Evolutionary conservation across 2,329 filamentous ascomycete species (phyloP), one percentile per base, ranked within the genome.

Genomic region (Tetracladium maxilliforme): DNA sequence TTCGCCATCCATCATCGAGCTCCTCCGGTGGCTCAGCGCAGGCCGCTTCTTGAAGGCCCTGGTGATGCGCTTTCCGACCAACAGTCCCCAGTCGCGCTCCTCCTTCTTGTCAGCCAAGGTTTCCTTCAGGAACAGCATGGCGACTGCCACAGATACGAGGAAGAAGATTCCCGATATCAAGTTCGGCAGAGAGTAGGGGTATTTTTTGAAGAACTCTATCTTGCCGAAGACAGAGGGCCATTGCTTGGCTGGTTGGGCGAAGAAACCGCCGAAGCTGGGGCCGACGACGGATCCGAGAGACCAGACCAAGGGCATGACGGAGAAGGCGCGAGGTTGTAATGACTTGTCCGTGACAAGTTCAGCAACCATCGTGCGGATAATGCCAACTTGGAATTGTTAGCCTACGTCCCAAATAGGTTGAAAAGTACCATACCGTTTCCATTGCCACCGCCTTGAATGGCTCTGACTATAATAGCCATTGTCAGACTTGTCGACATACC

Each of bases 221-320:
- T 64, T 49, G 6, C 73, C 73, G 40, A 92, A 92, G 4, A 83
- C 29, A 3, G 51, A 50, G 0, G 84, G 83, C 41, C 78, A 73
- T 30, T 84, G 74, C 30, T 75, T 63, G 2, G 75, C 71, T 0
- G 87, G 87, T 30, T 82, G 75, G 7, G 84, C 82, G 31, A 95
- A 70, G 32, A 83, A 74, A 5, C 87, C 87, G 15, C 87, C 87
- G 41, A 95, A 78, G 4, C 72, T 75, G 2, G 87, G 87, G 0
- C 87, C 87, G 37, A 93, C 79, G 19, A 93, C 82, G 18, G 73
- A 79, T 1, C 87, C 87, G 26, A 94, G 57, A 8, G 75, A 84
- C 78, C 83, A 95, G 23, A 78, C 80, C 10, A 95, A 54, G 4
- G 87, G 87, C 86, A 95, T 94, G 22, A 95, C 61, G 34, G 77